Conservation (phyloP, 1,284 basidiomycete genomes). For the Vanrija pseudolonga region DNA sequence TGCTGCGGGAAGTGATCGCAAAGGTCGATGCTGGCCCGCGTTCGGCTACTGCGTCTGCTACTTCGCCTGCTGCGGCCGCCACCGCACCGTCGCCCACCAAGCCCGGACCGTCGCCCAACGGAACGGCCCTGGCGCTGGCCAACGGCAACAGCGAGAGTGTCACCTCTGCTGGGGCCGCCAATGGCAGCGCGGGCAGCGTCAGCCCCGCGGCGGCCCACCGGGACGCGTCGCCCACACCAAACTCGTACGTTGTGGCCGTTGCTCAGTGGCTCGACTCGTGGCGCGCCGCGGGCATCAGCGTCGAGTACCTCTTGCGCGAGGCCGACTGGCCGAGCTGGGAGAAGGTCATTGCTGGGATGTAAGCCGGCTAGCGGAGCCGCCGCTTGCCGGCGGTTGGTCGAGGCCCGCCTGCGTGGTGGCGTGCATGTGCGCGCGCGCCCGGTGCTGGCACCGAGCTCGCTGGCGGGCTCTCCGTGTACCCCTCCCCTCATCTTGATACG, state of each 20-base stretch:
- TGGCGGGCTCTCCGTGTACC: too few species aligned
- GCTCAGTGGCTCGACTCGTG: constrained; percentile 31
- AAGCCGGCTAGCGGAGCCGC: background rate
- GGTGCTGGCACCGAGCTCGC: too few species aligned
- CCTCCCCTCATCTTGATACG: too few species aligned
- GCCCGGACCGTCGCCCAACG: constrained; percentile 4
- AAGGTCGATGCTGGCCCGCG: constrained; percentile 20
- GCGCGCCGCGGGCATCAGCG: constrained; percentile 21
- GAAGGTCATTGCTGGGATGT: constrained; percentile 34
- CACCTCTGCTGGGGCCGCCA: background rate
- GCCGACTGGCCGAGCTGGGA: constrained; percentile 40
- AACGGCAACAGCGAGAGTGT: background rate
- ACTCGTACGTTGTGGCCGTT: constrained; percentile 12
- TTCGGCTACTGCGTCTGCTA: background rate
- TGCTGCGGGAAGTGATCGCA: constrained; percentile 26
- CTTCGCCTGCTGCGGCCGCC: background rate
- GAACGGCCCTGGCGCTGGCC: background rate
- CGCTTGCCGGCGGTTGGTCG: background rate
- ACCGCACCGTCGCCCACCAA: background rate
- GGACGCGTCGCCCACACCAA: background rate
- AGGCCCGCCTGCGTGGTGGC: too few species aligned
- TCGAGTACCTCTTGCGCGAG: constrained; percentile 37
- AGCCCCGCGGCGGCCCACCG: background rate
- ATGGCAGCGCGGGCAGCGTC: background rate
- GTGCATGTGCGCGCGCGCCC: too few species aligned